A percentile compares a stretch with the other conserved stretches of the same genome.
phyloP scores from a whole-genome alignment of 164 flowering plant genomes.

The Berberis vulgaris region DNA sequence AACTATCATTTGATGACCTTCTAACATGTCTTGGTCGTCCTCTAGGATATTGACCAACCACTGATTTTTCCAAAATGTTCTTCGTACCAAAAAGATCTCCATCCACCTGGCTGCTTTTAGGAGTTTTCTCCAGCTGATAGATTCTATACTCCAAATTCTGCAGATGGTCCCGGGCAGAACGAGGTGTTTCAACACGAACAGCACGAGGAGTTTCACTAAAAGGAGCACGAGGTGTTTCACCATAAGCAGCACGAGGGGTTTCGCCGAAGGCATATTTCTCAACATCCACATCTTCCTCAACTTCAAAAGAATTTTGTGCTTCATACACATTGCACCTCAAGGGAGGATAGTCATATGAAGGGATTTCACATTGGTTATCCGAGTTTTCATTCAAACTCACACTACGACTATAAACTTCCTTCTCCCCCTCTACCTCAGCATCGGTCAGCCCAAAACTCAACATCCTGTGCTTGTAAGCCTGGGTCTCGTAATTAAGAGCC shows the following conservation, averaged over 20 bases:
- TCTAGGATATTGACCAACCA: conserved; percentile 53
- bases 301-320: conserved; percentile 24
- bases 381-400: conserved; percentile 25
- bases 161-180: conserved; percentile 22
- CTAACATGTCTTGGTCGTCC: conserved; percentile 38
- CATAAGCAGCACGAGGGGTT: conserved; percentile 48
- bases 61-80: conserved; percentile 50
- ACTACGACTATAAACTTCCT: conserved; percentile 16
- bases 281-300: conserved; percentile 43
- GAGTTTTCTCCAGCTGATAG: conserved; percentile 34
- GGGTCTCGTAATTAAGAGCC: conserved; percentile 66
- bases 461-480: conserved; percentile 84
- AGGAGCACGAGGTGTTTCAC: conserved; percentile 49
- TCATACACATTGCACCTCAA: conserved; percentile 55
- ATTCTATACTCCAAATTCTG: conserved; percentile 40
- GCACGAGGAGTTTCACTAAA: conserved; percentile 55
- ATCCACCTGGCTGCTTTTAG: conserved; percentile 36
- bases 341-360: conserved; percentile 64
- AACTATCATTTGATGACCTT: conserved; percentile 50
- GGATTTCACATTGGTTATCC: conserved; percentile 36
- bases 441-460: conserved; percentile 80
- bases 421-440: conserved; percentile 56
- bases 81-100: conserved; percentile 36
- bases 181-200: conserved; percentile 39
- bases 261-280: conserved; percentile 75